Percentiles rank a stretch among this genome's conserved stretches.
Evolutionary conservation across 2,329 filamentous ascomycete genomes (phyloP).

Genomic region (Dactylonectria macrodidyma): DNA sequence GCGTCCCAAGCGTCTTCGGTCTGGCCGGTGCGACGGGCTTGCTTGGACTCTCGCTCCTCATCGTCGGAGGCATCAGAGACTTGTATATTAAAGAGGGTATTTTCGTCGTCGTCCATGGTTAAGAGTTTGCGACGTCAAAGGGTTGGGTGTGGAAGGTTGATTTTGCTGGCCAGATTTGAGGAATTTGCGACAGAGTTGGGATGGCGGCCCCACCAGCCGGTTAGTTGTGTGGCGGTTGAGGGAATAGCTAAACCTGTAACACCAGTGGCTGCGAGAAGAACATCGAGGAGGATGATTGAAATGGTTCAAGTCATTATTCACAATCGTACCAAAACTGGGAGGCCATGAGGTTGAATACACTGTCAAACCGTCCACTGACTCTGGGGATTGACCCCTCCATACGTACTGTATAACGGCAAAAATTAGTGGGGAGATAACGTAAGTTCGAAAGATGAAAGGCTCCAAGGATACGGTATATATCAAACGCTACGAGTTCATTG

Average conservation of each 20-base stretch:
- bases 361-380: too few relatives aligned
- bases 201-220: slow-evolving; percentile 13
- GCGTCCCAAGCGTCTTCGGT: slow-evolving; percentile 65
- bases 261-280: neutral
- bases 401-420: too few relatives aligned
- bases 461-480: too few relatives aligned
- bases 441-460: too few relatives aligned
- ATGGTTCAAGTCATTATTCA: neutral
- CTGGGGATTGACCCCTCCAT: too few relatives aligned
- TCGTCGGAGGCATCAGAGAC: slow-evolving; percentile 55
- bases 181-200: slow-evolving; percentile 10
- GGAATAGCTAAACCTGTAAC: neutral
- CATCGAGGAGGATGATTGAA: too few relatives aligned
- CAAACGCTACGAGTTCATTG: too few relatives aligned
- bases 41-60: slow-evolving; percentile 49
- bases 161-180: slow-evolving; percentile 14
- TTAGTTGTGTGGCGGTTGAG: neutral
- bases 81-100: slow-evolving; percentile 50
- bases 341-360: too few relatives aligned
- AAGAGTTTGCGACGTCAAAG: neutral
- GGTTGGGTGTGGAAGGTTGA: slow-evolving; percentile 16
- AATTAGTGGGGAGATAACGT: too few relatives aligned
- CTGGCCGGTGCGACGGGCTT: slow-evolving; percentile 58
- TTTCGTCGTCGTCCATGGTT: slow-evolving; percentile 49
- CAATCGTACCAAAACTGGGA: too few relatives aligned